Evolutionary conservation across 164 flowering plant genomes (phyloP), one percentile per base, ranked within the genome.

Genomic region (Nymphaea thermarum): DNA sequence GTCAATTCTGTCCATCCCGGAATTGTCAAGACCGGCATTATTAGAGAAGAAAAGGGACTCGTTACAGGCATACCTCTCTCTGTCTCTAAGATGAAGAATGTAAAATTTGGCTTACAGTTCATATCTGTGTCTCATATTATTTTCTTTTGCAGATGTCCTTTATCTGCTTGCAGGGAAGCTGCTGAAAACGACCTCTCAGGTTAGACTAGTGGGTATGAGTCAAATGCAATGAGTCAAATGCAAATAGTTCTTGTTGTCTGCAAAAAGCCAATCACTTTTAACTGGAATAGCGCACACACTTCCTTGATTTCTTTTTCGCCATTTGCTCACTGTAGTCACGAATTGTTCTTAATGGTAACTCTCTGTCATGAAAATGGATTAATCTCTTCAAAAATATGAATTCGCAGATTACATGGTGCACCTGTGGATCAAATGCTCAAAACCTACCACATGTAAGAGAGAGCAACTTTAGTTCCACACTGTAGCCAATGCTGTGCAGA

Each of bases 1-100:
- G 82, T 89, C 73, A 91, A 94, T 73, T 88, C 96, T n/a, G 90
- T 94, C 6, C 99, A 94, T 73, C 99, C 99, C 44, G 99, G 99
- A 18, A 83, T 94, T 18, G 91, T 94, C 53, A 94, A 94, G 81
- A 94, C 98, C 7, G 96, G 93, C 72, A 94, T 94, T 42, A 85
- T 90, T 15, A 82, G 94, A 65, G 99, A 87, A 55, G 91, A 88
- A 47, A 88, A 88, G 65, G 83, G 93, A 71, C 71, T 89, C 42
- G 68, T 94, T 65, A 86, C 96, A 85, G 96, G 98, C 75, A 82
- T 71, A 47, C 43, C 41, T 4, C 61, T 2, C 43, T 43, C 8
- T 12, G 2, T 36, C 42, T 10, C 3, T 41, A 17, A 3, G 7
- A 11, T 10, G 12, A 11, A 11, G 42, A 7, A 62, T 8, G 8